Percentiles rank a stretch among this genome's conserved stretches.
Evolutionary conservation across 495 filamentous ascomycete genomes (phyloP).

Genomic region (Astrothelium subdiscretum): DNA sequence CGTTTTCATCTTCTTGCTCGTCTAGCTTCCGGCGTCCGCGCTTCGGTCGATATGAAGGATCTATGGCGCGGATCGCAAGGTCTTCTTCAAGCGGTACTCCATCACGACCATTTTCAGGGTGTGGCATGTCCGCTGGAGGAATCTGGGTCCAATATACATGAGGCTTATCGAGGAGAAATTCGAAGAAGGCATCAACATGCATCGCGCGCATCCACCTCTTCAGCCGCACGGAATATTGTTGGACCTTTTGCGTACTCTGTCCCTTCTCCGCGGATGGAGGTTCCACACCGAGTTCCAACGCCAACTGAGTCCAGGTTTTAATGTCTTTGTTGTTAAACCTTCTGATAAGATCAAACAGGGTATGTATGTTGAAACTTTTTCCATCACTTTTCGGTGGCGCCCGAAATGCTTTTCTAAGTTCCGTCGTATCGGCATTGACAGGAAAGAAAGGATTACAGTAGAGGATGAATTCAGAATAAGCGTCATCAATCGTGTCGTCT

Average conservation of each 20-base stretch:
- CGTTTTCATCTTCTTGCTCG: constrained; percentile 53
- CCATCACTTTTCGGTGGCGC: constrained; percentile 83
- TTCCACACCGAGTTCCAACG: constrained; percentile 81
- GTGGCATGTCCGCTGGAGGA: constrained; percentile 48
- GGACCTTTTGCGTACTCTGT: constrained; percentile 91
- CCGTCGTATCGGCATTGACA: constrained; percentile 31
- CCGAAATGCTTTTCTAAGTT: constrained; percentile 70
- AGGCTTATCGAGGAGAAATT: constrained; percentile 69
- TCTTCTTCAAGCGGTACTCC: constrained; percentile 88
- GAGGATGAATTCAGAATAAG: constrained; percentile 79
- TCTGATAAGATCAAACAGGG: constrained; percentile 70
- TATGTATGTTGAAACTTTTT: constrained; percentile 77
- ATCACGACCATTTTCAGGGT: constrained; percentile 61
- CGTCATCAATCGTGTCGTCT: constrained; percentile 67
- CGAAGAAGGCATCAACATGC: constrained; percentile 95
- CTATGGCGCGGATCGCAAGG: constrained; percentile 74
- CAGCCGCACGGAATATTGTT: constrained; percentile 89
- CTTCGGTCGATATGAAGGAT: constrained; percentile 84
- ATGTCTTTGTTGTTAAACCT: constrained; percentile 78
- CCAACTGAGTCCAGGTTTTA: constrained; percentile 92
- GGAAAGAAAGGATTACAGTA: constrained; percentile 51
- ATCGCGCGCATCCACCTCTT: constrained; percentile 99
- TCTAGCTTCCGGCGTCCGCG: constrained; percentile 74
- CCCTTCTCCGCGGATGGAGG: constrained; percentile 73
- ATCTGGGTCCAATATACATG: constrained; percentile 80